These are phyloP conservation scores for Aspergillus sp. DNA, from an alignment of 2,329 filamentous ascomycete species.

Conservation along the genomic window DNA sequence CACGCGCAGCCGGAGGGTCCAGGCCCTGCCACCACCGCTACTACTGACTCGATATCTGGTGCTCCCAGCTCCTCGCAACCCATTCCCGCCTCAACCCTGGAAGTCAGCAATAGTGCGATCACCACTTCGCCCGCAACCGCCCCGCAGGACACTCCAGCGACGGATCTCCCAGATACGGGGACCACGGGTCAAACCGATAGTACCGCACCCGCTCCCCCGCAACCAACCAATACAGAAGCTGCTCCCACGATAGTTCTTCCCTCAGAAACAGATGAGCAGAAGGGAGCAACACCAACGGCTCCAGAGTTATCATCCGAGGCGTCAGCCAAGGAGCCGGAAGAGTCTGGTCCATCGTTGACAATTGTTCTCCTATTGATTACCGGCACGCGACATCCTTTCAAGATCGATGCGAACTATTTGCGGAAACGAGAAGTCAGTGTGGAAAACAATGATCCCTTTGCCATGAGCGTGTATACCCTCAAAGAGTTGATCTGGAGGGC, in stretches of 20 bases:
- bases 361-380: conserved; percentile 84
- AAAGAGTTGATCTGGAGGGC: conserved; percentile 93
- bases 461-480: conserved; percentile 89
- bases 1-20: conserved; percentile 26
- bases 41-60: conserved; percentile 24
- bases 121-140: conserved; percentile 20
- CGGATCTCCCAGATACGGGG: conserved; percentile 21
- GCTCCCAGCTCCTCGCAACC: conserved; percentile 27
- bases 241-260: conserved; percentile 20
- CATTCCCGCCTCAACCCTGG: conserved; percentile 20
- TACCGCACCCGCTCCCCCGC: conserved; percentile 22
- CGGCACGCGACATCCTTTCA: conserved; percentile 85
- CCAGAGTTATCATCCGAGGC: conserved; percentile 29
- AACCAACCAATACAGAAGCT: conserved; percentile 20
- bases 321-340: conserved; percentile 43
- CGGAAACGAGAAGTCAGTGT: conserved; percentile 78
- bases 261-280: conserved; percentile 30
- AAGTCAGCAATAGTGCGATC: conserved; percentile 17
- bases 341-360: conserved; percentile 41
- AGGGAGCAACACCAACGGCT: conserved; percentile 20
- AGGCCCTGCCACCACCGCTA: conserved; percentile 17
- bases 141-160: conserved; percentile 14
- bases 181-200: conserved; percentile 31
- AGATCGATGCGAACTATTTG: conserved; percentile 85
- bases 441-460: conserved; percentile 79